A percentile compares a stretch with the other conserved stretches of the same genome.
phyloP scores from a whole-genome alignment of 371 early-diverging fungal species.

The Furculomyces boomerangus region DNA sequence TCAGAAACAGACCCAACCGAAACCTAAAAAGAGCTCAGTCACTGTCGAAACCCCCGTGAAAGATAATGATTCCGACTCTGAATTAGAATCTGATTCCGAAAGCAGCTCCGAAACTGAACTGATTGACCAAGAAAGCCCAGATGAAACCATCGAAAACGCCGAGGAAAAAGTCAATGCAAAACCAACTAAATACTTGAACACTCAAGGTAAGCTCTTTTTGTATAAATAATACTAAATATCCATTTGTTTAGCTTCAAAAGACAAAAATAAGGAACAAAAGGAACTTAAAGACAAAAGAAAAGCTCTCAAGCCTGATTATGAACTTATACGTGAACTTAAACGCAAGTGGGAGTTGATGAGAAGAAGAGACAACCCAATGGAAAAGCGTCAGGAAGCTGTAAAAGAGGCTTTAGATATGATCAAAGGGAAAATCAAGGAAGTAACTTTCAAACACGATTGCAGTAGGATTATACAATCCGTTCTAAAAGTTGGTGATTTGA shows the following conservation, averaged over 20 bases:
- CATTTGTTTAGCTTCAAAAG: background rate
- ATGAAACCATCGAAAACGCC: no score
- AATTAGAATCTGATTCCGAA: no score
- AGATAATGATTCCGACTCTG: no score
- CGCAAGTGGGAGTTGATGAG: conserved; percentile 77
- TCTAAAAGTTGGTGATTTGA: conserved; percentile 66
- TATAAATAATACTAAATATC: no score
- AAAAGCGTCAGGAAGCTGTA: conserved; percentile 47
- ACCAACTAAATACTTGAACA: no score
- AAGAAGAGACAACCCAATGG: conserved; percentile 41
- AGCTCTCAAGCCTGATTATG: conserved; percentile 44
- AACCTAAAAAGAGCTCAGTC: no score
- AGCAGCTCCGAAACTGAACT: no score
- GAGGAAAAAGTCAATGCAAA: no score
- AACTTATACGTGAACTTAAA: conserved; percentile 53
- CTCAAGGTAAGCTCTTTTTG: no score
- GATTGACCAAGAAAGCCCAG: no score
- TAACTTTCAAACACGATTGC: conserved; percentile 90
- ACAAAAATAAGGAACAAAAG: conserved; percentile 29
- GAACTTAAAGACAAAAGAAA: conserved; percentile 43
- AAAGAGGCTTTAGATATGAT: conserved; percentile 59
- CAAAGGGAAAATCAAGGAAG: conserved; percentile 65
- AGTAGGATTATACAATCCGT: conserved; percentile 75
- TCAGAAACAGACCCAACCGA: no score
- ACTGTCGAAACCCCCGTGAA: no score